phyloP scores from a whole-genome alignment of 2,329 filamentous ascomycete genomes.

The Cladophialophora chaetospira region DNA sequence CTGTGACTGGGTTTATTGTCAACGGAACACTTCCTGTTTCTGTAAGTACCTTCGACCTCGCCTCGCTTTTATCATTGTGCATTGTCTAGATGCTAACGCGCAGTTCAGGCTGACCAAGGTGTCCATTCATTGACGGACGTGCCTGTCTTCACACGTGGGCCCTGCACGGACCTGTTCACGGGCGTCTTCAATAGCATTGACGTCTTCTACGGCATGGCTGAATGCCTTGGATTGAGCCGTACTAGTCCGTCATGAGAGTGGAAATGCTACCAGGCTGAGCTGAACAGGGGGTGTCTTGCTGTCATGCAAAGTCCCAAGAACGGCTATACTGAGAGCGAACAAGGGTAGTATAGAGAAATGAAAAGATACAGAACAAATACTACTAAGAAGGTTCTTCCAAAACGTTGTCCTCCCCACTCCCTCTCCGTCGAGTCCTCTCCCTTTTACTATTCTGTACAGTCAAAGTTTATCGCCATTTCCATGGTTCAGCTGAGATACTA shows the following conservation, averaged over 20 bases:
- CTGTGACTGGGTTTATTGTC: constrained; percentile 66
- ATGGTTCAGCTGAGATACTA: too few species aligned
- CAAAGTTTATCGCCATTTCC: too few species aligned
- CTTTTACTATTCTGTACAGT: too few species aligned
- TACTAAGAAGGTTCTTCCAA: too few species aligned
- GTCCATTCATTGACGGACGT: constrained; percentile 79
- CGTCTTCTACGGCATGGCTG: constrained; percentile 39
- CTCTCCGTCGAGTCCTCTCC: too few species aligned
- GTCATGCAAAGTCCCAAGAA: too few species aligned
- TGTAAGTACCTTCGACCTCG: constrained; percentile 12
- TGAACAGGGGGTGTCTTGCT: too few species aligned
- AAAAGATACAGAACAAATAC: too few species aligned
- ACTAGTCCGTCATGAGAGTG: constrained; percentile 13
- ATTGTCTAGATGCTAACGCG: not conserved
- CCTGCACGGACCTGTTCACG: constrained; percentile 75
- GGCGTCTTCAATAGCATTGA: constrained; percentile 45
- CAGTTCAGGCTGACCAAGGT: constrained; percentile 60
- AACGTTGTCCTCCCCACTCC: too few species aligned
- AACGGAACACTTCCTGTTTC: constrained; percentile 72
- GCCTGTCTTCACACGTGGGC: constrained; percentile 75
- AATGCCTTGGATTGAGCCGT: constrained; percentile 40
- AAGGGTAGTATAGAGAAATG: too few species aligned
- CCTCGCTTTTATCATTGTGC: not conserved
- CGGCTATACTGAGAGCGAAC: too few species aligned
- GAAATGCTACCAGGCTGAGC: not conserved